phyloP scores from a whole-genome alignment of 176 grass and related monocot genomes.

The Metroxylon sagu region DNA sequence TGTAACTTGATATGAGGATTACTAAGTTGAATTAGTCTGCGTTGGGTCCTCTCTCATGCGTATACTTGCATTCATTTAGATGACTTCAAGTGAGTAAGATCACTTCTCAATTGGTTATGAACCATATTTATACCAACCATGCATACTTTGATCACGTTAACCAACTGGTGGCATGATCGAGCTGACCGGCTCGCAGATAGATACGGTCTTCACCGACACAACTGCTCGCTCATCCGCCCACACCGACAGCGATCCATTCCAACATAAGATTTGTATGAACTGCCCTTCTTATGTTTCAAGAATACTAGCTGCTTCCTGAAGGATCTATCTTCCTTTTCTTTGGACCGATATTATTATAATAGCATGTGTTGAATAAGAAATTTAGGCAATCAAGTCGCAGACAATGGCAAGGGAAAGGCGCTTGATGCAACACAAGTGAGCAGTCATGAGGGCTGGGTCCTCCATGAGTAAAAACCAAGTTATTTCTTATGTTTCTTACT shows the following conservation, averaged over 20 bases:
- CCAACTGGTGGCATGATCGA: no score
- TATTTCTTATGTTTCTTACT: constrained; percentile 12
- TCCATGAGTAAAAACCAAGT: constrained; percentile 25
- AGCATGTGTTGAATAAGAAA: constrained; percentile 8
- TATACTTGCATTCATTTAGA: no score
- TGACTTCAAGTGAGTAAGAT: no score
- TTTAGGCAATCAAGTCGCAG: not conserved
- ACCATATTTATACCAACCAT: no score
- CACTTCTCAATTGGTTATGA: no score
- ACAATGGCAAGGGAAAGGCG: not conserved
- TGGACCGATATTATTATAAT: constrained; percentile 1
- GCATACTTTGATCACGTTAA: no score
- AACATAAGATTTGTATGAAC: not conserved
- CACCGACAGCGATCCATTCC: not conserved
- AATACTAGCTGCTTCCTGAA: constrained; percentile 15
- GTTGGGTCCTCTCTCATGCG: no score
- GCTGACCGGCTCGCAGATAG: no score
- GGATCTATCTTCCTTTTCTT: constrained; percentile 19
- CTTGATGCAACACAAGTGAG: not conserved
- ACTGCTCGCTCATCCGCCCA: not conserved
- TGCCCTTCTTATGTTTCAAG: not conserved
- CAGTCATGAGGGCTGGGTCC: constrained; percentile 7
- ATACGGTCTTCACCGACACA: no score
- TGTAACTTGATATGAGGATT: no score
- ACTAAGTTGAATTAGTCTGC: no score